These are phyloP conservation scores for Sclerotinia nivalis DNA, from an alignment of 2,329 filamentous ascomycete species.

Conservation along the genomic window DNA sequence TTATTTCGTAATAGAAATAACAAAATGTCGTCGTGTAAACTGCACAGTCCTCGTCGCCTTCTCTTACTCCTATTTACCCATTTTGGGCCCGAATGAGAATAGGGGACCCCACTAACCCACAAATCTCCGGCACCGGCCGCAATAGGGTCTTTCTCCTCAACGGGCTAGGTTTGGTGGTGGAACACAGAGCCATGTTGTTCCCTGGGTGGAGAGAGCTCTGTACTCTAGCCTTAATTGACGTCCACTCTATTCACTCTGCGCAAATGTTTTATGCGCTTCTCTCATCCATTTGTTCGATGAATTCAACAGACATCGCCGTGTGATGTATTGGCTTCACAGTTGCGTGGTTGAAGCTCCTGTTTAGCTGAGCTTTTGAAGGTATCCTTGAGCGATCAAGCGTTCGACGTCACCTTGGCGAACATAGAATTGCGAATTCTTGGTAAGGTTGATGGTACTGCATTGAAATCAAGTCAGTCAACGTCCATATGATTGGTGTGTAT, in stretches of 20 bases:
- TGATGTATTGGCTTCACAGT: background rate
- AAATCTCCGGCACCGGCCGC: conserved; percentile 23
- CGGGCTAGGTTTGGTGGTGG: conserved; percentile 14
- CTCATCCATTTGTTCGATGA: background rate
- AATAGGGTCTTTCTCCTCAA: conserved; percentile 10
- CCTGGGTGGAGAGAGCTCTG: background rate
- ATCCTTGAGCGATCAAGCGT: conserved; percentile 88
- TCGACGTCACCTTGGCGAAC: conserved; percentile 96
- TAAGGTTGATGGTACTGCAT: conserved; percentile 83
- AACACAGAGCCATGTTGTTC: background rate
- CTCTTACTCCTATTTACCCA: background rate
- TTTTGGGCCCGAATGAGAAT: background rate
- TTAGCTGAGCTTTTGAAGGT: conserved; percentile 86
- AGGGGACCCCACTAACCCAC: conserved; percentile 14
- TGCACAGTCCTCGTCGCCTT: background rate
- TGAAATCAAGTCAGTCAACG: conserved; percentile 26
- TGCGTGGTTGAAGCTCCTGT: background rate
- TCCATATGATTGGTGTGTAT: conserved; percentile 22
- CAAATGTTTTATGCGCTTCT: background rate
- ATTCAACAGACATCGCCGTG: background rate
- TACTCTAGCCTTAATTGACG: background rate
- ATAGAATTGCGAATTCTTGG: conserved; percentile 98
- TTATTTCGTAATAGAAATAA: conserved; percentile 20
- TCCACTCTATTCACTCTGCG: background rate
- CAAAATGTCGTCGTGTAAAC: background rate